Evolutionary conservation across 169 alveolate species (phyloP).

Genomic region (Condylostoma magnum): DNA sequence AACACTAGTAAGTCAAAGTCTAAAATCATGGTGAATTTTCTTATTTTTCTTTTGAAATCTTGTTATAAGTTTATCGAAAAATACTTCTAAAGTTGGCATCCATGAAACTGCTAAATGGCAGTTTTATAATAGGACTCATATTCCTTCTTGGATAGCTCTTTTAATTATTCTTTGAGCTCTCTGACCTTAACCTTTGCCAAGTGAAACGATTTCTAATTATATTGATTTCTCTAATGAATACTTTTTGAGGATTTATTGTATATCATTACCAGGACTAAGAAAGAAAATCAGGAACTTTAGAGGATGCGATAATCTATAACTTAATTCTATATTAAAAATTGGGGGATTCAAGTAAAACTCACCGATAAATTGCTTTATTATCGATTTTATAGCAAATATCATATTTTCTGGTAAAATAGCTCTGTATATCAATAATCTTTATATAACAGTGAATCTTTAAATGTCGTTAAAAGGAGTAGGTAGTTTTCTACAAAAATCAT

Average conservation of each 20-base stretch:
- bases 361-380: slow-evolving; percentile 50
- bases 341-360: slow-evolving; percentile 53
- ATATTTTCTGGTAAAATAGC: slow-evolving; percentile 71
- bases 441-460: slow-evolving; percentile 45
- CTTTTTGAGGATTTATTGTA: slow-evolving; percentile 53
- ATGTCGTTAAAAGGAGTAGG: neutral
- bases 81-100: slow-evolving; percentile 78
- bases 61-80: slow-evolving; percentile 57
- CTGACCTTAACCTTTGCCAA: slow-evolving; percentile 79
- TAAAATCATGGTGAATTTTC: slow-evolving; percentile 52
- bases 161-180: slow-evolving; percentile 71
- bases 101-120: slow-evolving; percentile 74
- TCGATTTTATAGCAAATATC: slow-evolving; percentile 48
- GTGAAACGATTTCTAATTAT: slow-evolving; percentile 64
- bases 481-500: neutral
- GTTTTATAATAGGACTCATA: slow-evolving; percentile 79
- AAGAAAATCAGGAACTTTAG: slow-evolving; percentile 65
- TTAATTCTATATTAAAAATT: slow-evolving; percentile 57
- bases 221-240: slow-evolving; percentile 73
- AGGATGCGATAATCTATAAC: slow-evolving; percentile 57
- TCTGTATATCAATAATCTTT: slow-evolving; percentile 50
- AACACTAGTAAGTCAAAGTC: slow-evolving; percentile 78
- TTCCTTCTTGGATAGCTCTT: slow-evolving; percentile 70
- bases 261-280: slow-evolving; percentile 80
- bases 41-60: neutral